Percentiles rank a stretch among this genome's conserved stretches.
These are phyloP conservation scores for Thelephora terrestris DNA, from an alignment of 1,284 basidiomycete genomes.

Conservation along the genomic window DNA sequence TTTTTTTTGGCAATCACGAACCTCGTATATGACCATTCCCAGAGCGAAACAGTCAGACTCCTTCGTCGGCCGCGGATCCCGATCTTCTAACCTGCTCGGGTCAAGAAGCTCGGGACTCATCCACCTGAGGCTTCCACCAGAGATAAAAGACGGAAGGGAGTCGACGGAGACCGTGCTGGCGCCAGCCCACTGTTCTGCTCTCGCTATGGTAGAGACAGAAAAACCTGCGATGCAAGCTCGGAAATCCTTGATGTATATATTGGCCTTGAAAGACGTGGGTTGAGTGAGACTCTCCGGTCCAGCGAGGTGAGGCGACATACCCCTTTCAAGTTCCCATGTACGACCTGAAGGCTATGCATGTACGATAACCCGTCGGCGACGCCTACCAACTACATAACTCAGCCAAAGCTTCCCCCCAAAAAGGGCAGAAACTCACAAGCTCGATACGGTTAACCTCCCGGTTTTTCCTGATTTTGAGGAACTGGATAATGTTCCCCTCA, in stretches of 20 bases:
- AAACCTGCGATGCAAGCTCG: constrained; percentile 6
- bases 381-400: neutral
- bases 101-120: neutral
- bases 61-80: no score
- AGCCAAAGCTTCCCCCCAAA: neutral
- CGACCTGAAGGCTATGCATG: neutral
- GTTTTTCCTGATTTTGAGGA: neutral
- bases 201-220: constrained; percentile 1
- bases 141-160: neutral
- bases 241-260: constrained; percentile 6
- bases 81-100: no score
- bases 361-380: neutral
- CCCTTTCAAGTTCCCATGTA: neutral
- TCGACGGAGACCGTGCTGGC: neutral
- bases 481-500: neutral
- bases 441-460: neutral
- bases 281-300: neutral
- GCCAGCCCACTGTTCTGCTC: neutral
- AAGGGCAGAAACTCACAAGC: neutral
- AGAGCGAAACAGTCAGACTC: no score
- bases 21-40: no score
- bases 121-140: neutral
- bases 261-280: neutral
- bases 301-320: neutral
- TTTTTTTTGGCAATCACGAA: no score